Evolutionary conservation across 2,329 filamentous ascomycete genomes (phyloP).

Genomic region (Pezicula neosporulosa): DNA sequence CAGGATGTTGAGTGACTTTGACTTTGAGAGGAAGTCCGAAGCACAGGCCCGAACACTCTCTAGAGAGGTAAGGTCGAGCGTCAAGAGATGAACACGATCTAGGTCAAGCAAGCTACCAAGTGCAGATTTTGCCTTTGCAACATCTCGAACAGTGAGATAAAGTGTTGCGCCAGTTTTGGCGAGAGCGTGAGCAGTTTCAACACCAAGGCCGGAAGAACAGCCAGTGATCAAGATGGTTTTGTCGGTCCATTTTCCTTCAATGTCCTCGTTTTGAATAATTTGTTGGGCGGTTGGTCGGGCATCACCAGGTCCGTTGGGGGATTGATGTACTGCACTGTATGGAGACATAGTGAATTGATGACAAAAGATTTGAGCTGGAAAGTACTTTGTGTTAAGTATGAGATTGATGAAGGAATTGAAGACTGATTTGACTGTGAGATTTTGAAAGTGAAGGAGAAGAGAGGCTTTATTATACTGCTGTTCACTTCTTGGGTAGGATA

Average conservation of each 20-base stretch:
- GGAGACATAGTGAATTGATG: too few species aligned
- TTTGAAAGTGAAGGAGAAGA: too few species aligned
- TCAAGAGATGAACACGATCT: constrained; percentile 22
- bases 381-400: too few species aligned
- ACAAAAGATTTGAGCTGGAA: too few species aligned
- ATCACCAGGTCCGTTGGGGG: constrained; percentile 20
- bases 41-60: constrained; percentile 25
- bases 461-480: too few species aligned
- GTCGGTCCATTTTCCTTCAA: constrained; percentile 22
- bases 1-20: constrained; percentile 36
- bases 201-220: constrained; percentile 29
- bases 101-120: constrained; percentile 1
- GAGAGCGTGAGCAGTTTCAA: constrained; percentile 31
- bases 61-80: constrained; percentile 27
- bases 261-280: constrained; percentile 18
- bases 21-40: constrained; percentile 19
- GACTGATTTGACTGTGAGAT: too few species aligned
- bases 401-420: too few species aligned
- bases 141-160: constrained; percentile 28
- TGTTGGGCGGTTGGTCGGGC: constrained; percentile 26
- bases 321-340: too few species aligned
- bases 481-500: too few species aligned
- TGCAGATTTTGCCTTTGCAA: constrained; percentile 25
- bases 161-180: constrained; percentile 28
- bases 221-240: constrained; percentile 33